A percentile compares a stretch with the other conserved stretches of the same genome.
Conservation (phyloP, 306 rosid species). For the Quercus berberidifolia region DNA sequence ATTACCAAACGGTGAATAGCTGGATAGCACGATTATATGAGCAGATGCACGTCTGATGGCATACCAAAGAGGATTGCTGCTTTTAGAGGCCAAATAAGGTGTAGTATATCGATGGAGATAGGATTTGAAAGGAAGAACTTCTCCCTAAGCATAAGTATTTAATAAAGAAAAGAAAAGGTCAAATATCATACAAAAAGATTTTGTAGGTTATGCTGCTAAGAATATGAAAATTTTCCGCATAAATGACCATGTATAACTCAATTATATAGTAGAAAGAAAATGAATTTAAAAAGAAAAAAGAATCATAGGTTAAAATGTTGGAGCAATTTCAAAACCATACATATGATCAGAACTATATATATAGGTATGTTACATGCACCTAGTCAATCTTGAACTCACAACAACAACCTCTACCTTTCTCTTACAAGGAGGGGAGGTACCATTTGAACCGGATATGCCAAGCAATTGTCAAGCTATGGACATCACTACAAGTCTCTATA, state of each 20-base stretch:
- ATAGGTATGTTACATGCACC: too few relatives aligned
- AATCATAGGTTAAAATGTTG: slow-evolving; percentile 1
- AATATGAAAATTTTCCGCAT: background rate
- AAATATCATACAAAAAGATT: slow-evolving; percentile 8
- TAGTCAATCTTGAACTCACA: too few relatives aligned
- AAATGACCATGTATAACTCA: background rate
- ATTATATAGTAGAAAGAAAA: background rate
- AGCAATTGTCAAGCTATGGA: background rate
- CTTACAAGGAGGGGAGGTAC: too few relatives aligned
- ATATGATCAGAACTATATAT: background rate
- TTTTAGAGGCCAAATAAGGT: slow-evolving; percentile 75
- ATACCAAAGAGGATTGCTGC: slow-evolving; percentile 94
- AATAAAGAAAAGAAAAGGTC: background rate
- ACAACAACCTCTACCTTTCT: too few relatives aligned
- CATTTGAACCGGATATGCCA: background rate
- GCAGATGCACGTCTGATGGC: slow-evolving; percentile 95
- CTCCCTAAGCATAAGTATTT: slow-evolving; percentile 51
- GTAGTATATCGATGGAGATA: slow-evolving; percentile 71
- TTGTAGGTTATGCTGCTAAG: slow-evolving; percentile 4
- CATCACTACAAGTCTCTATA: background rate
- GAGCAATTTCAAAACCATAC: slow-evolving; percentile 9
- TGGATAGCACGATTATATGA: slow-evolving; percentile 83
- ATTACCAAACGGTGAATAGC: slow-evolving; percentile 92
- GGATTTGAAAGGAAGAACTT: slow-evolving; percentile 78
- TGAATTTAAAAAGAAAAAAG: background rate